These are phyloP conservation scores for Hygrophoropsis aurantiaca DNA, from an alignment of 768 basidiomycete species.

Conservation along the genomic window DNA sequence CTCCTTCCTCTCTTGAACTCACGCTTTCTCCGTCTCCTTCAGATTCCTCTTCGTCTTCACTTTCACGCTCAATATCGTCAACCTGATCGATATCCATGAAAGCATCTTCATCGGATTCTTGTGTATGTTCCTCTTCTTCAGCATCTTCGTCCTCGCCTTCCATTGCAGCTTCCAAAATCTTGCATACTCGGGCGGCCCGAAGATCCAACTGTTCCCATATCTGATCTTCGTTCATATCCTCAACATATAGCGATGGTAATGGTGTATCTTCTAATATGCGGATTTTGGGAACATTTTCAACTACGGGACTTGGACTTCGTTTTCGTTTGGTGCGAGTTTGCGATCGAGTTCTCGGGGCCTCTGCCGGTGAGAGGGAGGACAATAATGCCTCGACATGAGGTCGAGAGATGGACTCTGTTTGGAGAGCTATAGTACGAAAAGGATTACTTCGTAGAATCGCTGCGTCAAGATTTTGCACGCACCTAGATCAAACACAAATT, in stretches of 20 bases:
- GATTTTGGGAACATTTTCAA: slow-evolving; percentile 32
- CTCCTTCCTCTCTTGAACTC: too few relatives aligned
- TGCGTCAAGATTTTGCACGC: slow-evolving; percentile 9
- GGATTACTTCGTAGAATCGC: background rate
- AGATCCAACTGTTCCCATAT: slow-evolving; percentile 95
- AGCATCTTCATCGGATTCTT: slow-evolving; percentile 30
- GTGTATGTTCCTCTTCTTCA: slow-evolving; percentile 29
- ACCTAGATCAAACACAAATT: slow-evolving; percentile 79
- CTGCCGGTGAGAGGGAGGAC: slow-evolving; percentile 60
- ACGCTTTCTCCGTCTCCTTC: slow-evolving; percentile 22
- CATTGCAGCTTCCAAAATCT: slow-evolving; percentile 63
- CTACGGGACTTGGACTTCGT: slow-evolving; percentile 40
- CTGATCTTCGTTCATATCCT: slow-evolving; percentile 82
- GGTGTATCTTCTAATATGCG: slow-evolving; percentile 60
- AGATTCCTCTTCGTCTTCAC: slow-evolving; percentile 28
- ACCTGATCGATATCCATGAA: slow-evolving; percentile 27
- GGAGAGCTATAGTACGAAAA: slow-evolving; percentile 48
- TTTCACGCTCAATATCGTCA: slow-evolving; percentile 23
- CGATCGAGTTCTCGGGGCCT: slow-evolving; percentile 76
- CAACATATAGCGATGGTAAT: slow-evolving; percentile 67
- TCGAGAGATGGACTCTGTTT: slow-evolving; percentile 64
- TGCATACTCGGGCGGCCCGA: slow-evolving; percentile 66
- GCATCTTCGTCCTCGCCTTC: slow-evolving; percentile 45
- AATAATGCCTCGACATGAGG: slow-evolving; percentile 67
- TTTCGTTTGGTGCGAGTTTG: slow-evolving; percentile 45